phyloP scores from a whole-genome alignment of 257 asterid genomes.

The Oldenlandia corymbosa region DNA sequence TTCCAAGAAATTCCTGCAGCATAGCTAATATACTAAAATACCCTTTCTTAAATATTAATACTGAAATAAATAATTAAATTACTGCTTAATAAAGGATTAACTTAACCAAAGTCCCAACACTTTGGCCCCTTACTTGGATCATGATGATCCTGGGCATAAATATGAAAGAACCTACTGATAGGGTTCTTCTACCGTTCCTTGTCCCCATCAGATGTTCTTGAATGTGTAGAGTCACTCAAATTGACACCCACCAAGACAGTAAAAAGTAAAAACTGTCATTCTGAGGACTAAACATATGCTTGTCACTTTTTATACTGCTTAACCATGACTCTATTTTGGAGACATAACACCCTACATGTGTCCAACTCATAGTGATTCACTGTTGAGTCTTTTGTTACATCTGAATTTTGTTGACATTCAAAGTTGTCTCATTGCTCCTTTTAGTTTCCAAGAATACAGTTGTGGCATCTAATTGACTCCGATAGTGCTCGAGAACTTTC shows the following conservation, averaged over 20 bases:
- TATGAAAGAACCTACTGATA: too few species aligned
- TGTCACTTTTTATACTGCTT: neutral
- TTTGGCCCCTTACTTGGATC: too few species aligned
- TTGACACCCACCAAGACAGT: neutral
- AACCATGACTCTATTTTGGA: neutral
- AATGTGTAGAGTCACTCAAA: too few species aligned
- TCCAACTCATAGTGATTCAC: neutral
- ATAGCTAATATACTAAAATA: too few species aligned
- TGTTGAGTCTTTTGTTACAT: neutral
- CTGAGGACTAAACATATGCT: neutral
- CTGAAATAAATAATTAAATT: too few species aligned
- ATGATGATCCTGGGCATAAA: too few species aligned
- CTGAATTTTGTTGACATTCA: neutral
- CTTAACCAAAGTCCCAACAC: too few species aligned
- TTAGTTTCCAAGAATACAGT: neutral
- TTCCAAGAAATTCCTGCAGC: too few species aligned
- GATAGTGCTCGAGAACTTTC: neutral
- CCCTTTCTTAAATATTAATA: too few species aligned
- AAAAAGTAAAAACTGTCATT: neutral
- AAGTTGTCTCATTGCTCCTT: neutral
- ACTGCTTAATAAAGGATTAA: too few species aligned
- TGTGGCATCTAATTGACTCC: neutral
- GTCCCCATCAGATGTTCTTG: too few species aligned
- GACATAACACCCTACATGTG: neutral
- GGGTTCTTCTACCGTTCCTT: too few species aligned